phyloP scores from a whole-genome alignment of 768 basidiomycete genomes.

The Amanita fuliginea region DNA sequence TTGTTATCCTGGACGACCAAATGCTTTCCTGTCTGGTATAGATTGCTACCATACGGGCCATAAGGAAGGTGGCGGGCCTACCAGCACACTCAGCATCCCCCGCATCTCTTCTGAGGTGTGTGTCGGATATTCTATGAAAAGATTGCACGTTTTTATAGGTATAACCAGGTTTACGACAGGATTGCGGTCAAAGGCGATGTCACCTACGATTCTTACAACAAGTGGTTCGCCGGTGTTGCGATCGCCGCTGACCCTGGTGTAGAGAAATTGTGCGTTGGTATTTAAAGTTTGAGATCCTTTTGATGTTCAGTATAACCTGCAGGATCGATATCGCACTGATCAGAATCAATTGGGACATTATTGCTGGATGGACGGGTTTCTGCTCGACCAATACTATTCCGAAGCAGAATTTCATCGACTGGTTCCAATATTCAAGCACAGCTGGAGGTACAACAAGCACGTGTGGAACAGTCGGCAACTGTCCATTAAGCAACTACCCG shows the following conservation, averaged over 20 bases:
- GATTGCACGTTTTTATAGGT: background rate
- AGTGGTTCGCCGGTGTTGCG: slow-evolving; percentile 4
- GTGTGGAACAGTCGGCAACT: slow-evolving; percentile 3
- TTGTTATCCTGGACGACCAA: slow-evolving; percentile 5
- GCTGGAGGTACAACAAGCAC: slow-evolving; percentile 1
- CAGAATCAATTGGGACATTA: slow-evolving; percentile 7
- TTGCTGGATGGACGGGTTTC: slow-evolving; percentile 8
- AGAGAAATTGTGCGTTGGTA: slow-evolving; percentile 1
- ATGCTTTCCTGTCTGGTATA: slow-evolving; percentile 5
- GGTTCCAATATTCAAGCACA: slow-evolving; percentile 10
- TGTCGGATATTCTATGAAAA: background rate
- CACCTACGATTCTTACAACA: slow-evolving; percentile 3
- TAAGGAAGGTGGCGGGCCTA: background rate
- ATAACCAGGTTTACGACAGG: background rate
- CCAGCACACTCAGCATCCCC: slow-evolving; percentile 1
- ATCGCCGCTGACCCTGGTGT: slow-evolving; percentile 2
- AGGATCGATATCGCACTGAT: slow-evolving; percentile 8
- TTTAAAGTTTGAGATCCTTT: background rate
- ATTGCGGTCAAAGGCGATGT: background rate
- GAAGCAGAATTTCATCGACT: slow-evolving; percentile 9
- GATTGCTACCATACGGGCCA: slow-evolving; percentile 4
- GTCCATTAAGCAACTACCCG: slow-evolving; percentile 4
- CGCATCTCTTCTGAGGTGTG: slow-evolving; percentile 8
- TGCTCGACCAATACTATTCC: slow-evolving; percentile 6
- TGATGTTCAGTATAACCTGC: background rate